Conservation (phyloP, 2,329 filamentous ascomycete species). For the Elsinoe necatrix region DNA sequence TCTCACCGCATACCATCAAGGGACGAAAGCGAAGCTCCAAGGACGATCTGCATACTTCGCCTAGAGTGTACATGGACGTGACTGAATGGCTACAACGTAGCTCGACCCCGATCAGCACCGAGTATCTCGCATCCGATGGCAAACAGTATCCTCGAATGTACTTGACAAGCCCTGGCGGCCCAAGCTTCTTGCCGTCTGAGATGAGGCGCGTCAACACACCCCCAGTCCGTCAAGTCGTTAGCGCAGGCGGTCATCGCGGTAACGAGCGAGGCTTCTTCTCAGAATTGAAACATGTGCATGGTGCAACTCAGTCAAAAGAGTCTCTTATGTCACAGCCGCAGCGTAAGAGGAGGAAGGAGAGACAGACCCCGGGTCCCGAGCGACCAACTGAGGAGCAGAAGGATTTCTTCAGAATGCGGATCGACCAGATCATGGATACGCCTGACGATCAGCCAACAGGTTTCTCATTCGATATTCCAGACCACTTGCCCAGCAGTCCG, state of each 20-base stretch:
- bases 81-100: constrained; percentile 5
- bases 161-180: not conserved
- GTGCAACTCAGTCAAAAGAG: not conserved
- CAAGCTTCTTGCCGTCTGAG: constrained; percentile 20
- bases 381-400: not conserved
- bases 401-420: constrained; percentile 16
- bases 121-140: constrained; percentile 5
- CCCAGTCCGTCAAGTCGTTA: constrained; percentile 19
- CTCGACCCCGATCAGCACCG: not conserved
- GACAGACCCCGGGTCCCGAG: not conserved
- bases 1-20: not conserved
- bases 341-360: constrained; percentile 3
- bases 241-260: constrained; percentile 5
- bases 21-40: not conserved
- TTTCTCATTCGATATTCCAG: constrained; percentile 34
- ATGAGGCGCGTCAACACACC: constrained; percentile 27
- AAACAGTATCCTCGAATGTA: constrained; percentile 5
- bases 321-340: not conserved
- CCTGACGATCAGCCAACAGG: constrained; percentile 16
- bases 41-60: not conserved
- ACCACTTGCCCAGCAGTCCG: constrained; percentile 37
- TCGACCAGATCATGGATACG: constrained; percentile 13
- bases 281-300: constrained; percentile 18
- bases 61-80: constrained; percentile 7
- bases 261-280: constrained; percentile 24